Conservation (phyloP, 1,284 basidiomycete species). For the Malassezia globosa region DNA sequence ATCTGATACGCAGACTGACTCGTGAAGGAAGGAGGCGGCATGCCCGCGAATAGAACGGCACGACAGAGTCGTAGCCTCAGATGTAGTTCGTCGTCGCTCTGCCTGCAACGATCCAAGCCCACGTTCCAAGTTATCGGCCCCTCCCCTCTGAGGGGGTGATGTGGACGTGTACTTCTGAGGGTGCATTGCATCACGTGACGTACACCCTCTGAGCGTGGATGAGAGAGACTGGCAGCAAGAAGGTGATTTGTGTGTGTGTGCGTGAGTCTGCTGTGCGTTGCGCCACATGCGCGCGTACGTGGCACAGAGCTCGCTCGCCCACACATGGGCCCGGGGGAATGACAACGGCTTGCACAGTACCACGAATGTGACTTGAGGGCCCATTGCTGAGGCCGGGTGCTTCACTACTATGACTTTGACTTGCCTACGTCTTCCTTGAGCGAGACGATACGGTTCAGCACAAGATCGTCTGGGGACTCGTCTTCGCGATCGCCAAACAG, state of each 20-base stretch:
- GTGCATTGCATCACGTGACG: neutral
- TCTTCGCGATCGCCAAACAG: constrained; percentile 48
- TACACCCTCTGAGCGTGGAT: too few species aligned
- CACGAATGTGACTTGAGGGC: neutral
- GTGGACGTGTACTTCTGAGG: neutral
- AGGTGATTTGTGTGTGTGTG: too few species aligned
- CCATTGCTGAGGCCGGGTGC: neutral
- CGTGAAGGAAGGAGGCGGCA: constrained; percentile 17
- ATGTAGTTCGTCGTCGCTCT: too few species aligned
- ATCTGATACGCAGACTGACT: neutral
- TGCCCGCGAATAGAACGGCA: neutral
- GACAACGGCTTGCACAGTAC: too few species aligned
- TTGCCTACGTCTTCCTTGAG: constrained; percentile 95
- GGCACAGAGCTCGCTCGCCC: too few species aligned
- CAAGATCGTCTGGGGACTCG: constrained; percentile 61
- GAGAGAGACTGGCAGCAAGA: too few species aligned
- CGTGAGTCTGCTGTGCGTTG: too few species aligned
- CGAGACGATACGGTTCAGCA: constrained; percentile 85
- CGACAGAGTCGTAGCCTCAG: neutral
- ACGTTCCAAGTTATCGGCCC: too few species aligned
- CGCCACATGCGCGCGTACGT: too few species aligned
- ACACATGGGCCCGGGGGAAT: too few species aligned
- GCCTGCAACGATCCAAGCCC: too few species aligned
- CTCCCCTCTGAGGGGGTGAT: too few species aligned
- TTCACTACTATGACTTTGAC: constrained; percentile 18